Evolutionary conservation across 805 yeast genomes (phyloP).

Genomic region (Teunomyces barrocoloradensis): DNA sequence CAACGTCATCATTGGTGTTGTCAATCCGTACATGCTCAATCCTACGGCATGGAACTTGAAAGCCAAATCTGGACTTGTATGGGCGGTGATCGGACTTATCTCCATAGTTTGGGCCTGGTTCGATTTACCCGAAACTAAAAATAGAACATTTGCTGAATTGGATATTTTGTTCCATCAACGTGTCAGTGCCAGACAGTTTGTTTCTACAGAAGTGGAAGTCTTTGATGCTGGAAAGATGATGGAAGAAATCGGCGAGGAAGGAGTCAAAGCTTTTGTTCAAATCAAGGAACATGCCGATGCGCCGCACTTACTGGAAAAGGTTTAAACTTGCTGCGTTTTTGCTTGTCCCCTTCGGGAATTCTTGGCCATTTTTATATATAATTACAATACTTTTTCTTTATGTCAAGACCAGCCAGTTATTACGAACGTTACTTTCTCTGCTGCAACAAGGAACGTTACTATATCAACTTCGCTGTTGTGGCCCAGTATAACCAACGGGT

Average conservation of each 20-base stretch:
- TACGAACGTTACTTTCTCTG: constrained; percentile 11
- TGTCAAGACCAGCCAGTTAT: constrained; percentile 2
- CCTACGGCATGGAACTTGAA: constrained; percentile 46
- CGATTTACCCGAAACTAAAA: constrained; percentile 58
- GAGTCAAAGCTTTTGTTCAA: constrained; percentile 27
- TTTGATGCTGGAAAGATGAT: constrained; percentile 37
- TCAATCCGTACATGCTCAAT: constrained; percentile 42
- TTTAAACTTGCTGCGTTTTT: background rate
- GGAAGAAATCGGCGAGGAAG: constrained; percentile 34
- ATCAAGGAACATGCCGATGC: constrained; percentile 5
- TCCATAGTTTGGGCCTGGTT: constrained; percentile 44
- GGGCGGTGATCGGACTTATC: constrained; percentile 34
- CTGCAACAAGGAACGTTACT: constrained; percentile 9
- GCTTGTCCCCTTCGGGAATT: background rate
- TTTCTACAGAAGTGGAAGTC: constrained; percentile 35
- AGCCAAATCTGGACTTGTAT: constrained; percentile 44
- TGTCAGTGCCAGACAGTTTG: constrained; percentile 45
- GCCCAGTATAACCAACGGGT: constrained; percentile 4
- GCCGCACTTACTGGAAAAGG: background rate
- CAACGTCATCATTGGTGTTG: constrained; percentile 29
- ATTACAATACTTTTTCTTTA: background rate
- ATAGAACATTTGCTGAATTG: constrained; percentile 58
- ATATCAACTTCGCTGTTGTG: constrained; percentile 9
- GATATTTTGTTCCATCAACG: constrained; percentile 47
- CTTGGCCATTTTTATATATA: background rate